These are phyloP conservation scores for Acacia confusa DNA, from an alignment of 306 rosid species.

Conservation along the genomic window DNA sequence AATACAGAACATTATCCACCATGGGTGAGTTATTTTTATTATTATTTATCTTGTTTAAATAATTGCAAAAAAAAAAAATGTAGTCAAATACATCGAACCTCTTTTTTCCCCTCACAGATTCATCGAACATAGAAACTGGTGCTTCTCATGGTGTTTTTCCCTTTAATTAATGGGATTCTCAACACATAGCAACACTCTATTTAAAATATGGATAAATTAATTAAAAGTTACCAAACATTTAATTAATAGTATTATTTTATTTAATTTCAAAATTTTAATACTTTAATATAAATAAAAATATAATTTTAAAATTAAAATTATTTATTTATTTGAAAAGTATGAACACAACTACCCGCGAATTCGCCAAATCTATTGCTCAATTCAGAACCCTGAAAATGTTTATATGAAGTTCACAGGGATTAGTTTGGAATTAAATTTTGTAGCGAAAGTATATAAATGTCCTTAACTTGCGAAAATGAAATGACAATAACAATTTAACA, in stretches of 20 bases:
- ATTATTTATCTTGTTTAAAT: constrained; percentile 21
- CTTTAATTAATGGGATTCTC: background rate
- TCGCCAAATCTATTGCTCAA: too few relatives aligned
- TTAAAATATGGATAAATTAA: background rate
- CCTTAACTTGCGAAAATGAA: too few relatives aligned
- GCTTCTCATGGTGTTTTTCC: background rate
- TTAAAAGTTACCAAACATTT: background rate
- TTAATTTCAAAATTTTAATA: background rate
- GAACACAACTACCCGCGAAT: too few relatives aligned
- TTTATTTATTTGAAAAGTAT: too few relatives aligned
- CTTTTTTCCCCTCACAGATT: constrained; percentile 1
- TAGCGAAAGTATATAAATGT: too few relatives aligned
- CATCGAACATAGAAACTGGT: background rate
- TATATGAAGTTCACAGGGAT: too few relatives aligned
- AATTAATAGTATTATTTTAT: background rate
- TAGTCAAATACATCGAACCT: constrained; percentile 30
- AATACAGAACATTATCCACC: constrained; percentile 40
- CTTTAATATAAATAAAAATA: too few relatives aligned
- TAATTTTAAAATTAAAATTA: too few relatives aligned
- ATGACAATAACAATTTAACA: too few relatives aligned
- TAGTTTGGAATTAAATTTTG: too few relatives aligned
- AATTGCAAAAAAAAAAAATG: constrained; percentile 1
- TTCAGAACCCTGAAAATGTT: too few relatives aligned
- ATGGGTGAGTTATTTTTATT: background rate
- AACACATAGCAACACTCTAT: background rate